Base-by-base conservation (phyloP, 1,139 yeast genomes). In the Candida smagusa region DNA sequence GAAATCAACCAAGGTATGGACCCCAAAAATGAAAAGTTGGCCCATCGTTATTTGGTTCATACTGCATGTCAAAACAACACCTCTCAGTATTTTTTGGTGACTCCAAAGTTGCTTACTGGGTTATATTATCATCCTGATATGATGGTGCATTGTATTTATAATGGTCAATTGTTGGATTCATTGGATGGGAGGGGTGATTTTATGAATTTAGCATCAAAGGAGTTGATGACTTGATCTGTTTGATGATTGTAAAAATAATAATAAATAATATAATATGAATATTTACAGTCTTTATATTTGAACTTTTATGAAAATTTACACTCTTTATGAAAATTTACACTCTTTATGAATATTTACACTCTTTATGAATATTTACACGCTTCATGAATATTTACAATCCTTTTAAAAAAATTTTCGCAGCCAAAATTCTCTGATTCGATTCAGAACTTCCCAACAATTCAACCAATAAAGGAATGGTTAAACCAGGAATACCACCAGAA, bases 1-100 rank as follows among this genome's bases (percentile, higher is more conserved):
- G 99, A 94, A 65, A 94, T 94, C 47, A 94, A 94, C 59, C 99
- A 94, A 64, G 99, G 98, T 47, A 90, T 94, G 97, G 99, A 94
- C 62, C 88, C 95, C 7, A 77, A 78, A 43, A 92, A 92, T 55
- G 98, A 94, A 60, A 78, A 94, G 46, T 74, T 79, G 64, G 94
- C 95, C 2, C 97, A 92, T 55, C 77, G 79, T 46, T 78, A 87
- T 47, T 82, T 94, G 74, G 97, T 92, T 3, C 81, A 84, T 40
- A 81, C 85, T 33, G 94, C 97, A 0, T 86, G 96, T 54, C 68
- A 71, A 22, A 75, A 72, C 12, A 59, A 61, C 31, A 73, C 79
- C 9, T 74, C 81, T 3, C 97, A 90, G 55, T 92, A 90, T 59
- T 89, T 92, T 54, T 70, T 92, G 56, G 88, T 92, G 30, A 92